Conservation (phyloP, 768 basidiomycete genomes). For the Tylopilus sp. region DNA sequence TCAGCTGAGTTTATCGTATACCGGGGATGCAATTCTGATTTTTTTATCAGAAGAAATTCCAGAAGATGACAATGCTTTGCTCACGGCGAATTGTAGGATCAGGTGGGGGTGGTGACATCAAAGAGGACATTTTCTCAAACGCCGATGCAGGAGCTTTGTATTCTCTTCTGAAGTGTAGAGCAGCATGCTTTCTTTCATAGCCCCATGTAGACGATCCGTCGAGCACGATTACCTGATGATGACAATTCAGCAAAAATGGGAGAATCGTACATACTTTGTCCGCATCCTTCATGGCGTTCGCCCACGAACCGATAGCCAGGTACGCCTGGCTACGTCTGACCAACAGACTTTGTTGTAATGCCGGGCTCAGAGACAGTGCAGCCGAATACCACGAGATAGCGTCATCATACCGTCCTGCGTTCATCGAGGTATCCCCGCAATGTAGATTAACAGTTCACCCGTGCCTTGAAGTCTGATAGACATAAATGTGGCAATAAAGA, state of each 20-base stretch:
- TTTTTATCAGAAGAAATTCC: neutral
- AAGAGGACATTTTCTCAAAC: neutral
- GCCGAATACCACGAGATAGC: neutral
- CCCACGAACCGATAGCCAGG: neutral
- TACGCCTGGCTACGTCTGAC: neutral
- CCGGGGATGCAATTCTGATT: neutral
- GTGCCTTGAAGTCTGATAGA: neutral
- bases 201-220: neutral
- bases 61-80: neutral
- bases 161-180: neutral
- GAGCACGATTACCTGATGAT: neutral
- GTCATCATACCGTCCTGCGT: neutral
- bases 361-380: neutral
- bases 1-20: neutral
- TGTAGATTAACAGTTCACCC: neutral
- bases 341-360: neutral
- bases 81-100: neutral
- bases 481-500: too few species aligned
- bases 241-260: neutral
- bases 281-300: neutral
- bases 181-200: neutral
- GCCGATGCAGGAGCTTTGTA: neutral
- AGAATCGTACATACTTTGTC: neutral
- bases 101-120: neutral
- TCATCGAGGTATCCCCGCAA: neutral